Percentiles rank a stretch among this genome's conserved stretches.
phyloP scores from a whole-genome alignment of 495 filamentous ascomycete species.

The Aspergillus biplanus region DNA sequence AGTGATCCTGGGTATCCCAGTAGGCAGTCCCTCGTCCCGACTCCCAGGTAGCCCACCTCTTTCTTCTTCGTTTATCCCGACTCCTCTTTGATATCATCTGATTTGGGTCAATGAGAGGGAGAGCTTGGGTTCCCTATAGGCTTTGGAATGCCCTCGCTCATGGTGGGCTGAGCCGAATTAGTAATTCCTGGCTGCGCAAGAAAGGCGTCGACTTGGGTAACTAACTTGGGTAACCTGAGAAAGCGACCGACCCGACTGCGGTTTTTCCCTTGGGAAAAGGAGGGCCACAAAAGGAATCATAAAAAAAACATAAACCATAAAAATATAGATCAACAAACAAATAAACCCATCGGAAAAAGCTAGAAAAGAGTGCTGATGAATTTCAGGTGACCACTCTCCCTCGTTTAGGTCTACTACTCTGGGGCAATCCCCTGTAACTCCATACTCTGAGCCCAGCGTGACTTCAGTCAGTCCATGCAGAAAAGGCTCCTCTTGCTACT shows the following conservation, averaged over 20 bases:
- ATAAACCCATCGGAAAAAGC: not conserved
- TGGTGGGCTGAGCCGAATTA: conserved; percentile 1
- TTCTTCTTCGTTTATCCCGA: not conserved
- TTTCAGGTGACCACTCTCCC: not conserved
- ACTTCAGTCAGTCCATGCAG: conserved; percentile 2
- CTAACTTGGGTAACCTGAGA: no score
- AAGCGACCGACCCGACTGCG: no score
- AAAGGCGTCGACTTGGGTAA: not conserved
- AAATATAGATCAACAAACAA: not conserved
- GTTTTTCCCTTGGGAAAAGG: no score
- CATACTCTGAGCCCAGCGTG: not conserved
- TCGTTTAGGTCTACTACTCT: conserved; percentile 18
- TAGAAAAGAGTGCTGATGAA: not conserved
- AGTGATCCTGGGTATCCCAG: not conserved
- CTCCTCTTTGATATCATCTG: conserved; percentile 15
- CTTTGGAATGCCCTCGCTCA: not conserved
- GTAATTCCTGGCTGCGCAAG: not conserved
- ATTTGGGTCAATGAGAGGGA: not conserved
- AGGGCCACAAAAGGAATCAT: no score
- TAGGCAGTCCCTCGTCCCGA: not conserved
- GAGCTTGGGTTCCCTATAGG: not conserved
- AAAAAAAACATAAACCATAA: no score
- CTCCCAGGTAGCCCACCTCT: not conserved
- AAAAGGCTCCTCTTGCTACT: not conserved
- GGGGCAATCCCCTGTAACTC: conserved; percentile 10